Conservation (phyloP, 2,329 filamentous ascomycete genomes). For the Xylariaceae sp. region DNA sequence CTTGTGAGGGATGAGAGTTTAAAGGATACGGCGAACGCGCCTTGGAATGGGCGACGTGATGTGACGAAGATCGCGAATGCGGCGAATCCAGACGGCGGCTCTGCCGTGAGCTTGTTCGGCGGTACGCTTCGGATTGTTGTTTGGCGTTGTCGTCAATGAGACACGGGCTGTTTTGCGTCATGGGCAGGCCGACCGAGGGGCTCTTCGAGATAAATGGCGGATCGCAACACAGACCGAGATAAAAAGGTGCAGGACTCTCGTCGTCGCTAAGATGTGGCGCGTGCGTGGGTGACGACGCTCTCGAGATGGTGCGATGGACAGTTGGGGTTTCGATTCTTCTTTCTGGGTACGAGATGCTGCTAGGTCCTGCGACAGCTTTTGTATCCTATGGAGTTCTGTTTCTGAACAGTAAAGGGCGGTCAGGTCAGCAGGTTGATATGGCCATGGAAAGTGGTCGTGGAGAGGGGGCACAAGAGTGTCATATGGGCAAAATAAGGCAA, state of each 20-base stretch:
- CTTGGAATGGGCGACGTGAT: slow-evolving; percentile 12
- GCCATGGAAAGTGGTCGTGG: too few species aligned
- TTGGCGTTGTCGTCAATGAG: slow-evolving; percentile 27
- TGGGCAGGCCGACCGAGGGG: slow-evolving; percentile 16
- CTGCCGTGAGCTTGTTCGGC: slow-evolving; percentile 23
- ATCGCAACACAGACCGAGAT: too few species aligned
- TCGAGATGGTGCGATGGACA: too few species aligned
- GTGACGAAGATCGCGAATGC: slow-evolving; percentile 17
- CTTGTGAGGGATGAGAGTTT: slow-evolving; percentile 10
- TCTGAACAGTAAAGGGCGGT: not conserved
- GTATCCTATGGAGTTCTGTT: not conserved
- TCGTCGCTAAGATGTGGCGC: slow-evolving; percentile 5
- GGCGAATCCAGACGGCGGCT: slow-evolving; percentile 18
- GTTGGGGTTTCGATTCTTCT: too few species aligned
- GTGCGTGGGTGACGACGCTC: slow-evolving; percentile 12
- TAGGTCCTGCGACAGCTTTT: not conserved
- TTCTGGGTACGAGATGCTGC: not conserved
- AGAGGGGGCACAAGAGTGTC: slow-evolving; percentile 5
- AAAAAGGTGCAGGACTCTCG: too few species aligned
- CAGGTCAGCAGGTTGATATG: slow-evolving; percentile 7
- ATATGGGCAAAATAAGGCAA: slow-evolving; percentile 3
- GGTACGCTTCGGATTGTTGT: slow-evolving; percentile 14
- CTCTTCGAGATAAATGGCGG: not conserved
- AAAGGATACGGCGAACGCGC: slow-evolving; percentile 20
- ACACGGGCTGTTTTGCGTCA: slow-evolving; percentile 28